Evolutionary conservation across 2,329 filamentous ascomycete genomes (phyloP).

Genomic region (Chaetothyriales sp.): DNA sequence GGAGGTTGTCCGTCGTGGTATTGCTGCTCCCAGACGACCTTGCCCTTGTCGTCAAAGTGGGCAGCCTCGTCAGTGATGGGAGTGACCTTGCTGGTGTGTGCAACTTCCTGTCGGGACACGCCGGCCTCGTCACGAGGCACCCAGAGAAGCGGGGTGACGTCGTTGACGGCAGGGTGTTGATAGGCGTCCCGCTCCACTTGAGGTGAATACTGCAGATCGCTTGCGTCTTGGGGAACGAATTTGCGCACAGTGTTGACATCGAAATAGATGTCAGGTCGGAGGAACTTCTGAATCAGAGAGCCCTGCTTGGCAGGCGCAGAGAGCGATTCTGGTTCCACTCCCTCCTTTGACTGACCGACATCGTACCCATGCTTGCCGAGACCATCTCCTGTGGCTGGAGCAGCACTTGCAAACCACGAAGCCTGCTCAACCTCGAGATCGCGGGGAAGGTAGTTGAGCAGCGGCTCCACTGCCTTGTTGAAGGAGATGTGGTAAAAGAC

Average conservation of each 20-base stretch:
- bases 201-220: slow-evolving; percentile 44
- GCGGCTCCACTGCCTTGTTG: slow-evolving; percentile 56
- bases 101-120: slow-evolving; percentile 61
- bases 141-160: slow-evolving; percentile 59
- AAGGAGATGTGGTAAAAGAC: slow-evolving; percentile 59
- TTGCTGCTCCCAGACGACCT: slow-evolving; percentile 43
- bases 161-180: slow-evolving; percentile 53
- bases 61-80: slow-evolving; percentile 70
- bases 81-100: slow-evolving; percentile 54
- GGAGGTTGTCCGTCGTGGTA: slow-evolving; percentile 37
- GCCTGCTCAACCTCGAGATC: slow-evolving; percentile 49
- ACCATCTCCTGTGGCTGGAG: slow-evolving; percentile 1
- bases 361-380: slow-evolving; percentile 2
- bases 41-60: slow-evolving; percentile 54
- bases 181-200: slow-evolving; percentile 54
- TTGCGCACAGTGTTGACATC: slow-evolving; percentile 57
- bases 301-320: slow-evolving; percentile 1
- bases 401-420: slow-evolving; percentile 22
- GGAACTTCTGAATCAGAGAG: slow-evolving; percentile 36
- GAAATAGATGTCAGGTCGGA: slow-evolving; percentile 63
- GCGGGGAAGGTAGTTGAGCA: slow-evolving; percentile 65
- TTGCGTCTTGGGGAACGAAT: slow-evolving; percentile 46
- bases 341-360: slow-evolving; percentile 12
- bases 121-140: slow-evolving; percentile 62
- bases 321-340: slow-evolving; percentile 1